phyloP scores from a whole-genome alignment of 495 filamentous ascomycete genomes.

The Penicillium canescens region DNA sequence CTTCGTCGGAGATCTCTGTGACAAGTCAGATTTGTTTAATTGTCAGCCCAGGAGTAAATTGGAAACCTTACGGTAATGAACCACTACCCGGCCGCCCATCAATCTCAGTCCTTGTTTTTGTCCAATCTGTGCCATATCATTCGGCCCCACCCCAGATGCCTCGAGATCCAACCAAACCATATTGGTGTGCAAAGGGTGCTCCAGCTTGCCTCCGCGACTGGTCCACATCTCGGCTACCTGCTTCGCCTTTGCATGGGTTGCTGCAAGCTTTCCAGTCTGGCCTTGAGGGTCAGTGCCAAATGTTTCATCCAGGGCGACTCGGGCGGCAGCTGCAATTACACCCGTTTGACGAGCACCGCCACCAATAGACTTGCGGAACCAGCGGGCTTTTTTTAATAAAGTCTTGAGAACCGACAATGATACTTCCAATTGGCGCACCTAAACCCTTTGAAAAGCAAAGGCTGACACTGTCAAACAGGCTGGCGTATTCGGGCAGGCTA shows the following conservation, averaged over 20 bases:
- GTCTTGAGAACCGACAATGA: conserved; percentile 65
- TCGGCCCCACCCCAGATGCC: conserved; percentile 39
- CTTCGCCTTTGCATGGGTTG: conserved; percentile 65
- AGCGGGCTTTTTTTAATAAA: conserved; percentile 73
- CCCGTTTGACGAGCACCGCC: conserved; percentile 76
- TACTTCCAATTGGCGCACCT: conserved; percentile 83
- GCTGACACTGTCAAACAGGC: conserved; percentile 75
- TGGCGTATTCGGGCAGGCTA: conserved; percentile 65
- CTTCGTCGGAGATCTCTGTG: conserved; percentile 48
- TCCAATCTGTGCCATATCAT: conserved; percentile 43
- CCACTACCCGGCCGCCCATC: conserved; percentile 38
- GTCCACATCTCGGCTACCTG: conserved; percentile 65
- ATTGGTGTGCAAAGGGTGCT: conserved; percentile 68
- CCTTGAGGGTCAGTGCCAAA: conserved; percentile 64
- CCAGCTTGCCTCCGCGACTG: conserved; percentile 49
- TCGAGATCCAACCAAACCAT: conserved; percentile 91
- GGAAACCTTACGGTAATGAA: conserved; percentile 48
- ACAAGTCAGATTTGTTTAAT: conserved; percentile 24
- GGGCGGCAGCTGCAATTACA: conserved; percentile 47
- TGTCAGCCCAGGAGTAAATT: not conserved
- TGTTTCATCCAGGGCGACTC: conserved; percentile 51
- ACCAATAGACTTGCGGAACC: conserved; percentile 82
- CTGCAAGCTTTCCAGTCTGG: conserved; percentile 61
- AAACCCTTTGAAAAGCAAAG: conserved; percentile 90
- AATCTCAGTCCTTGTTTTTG: conserved; percentile 40